phyloP scores from a whole-genome alignment of 192 early-diverging fungal species.

The Umbelopsis sp. region DNA sequence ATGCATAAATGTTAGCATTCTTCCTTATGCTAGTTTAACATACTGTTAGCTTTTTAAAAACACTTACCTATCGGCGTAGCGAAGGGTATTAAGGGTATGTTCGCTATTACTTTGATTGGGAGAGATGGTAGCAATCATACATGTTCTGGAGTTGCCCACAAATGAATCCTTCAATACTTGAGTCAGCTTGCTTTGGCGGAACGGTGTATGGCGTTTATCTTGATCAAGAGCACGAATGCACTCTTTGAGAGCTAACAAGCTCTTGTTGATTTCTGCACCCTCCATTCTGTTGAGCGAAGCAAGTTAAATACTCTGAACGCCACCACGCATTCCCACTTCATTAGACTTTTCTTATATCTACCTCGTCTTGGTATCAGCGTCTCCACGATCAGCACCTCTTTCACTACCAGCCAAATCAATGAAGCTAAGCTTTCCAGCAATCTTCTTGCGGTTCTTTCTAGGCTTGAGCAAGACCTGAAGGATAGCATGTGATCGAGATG shows the following conservation, averaged over 20 bases:
- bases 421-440: slow-evolving; percentile 89
- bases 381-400: slow-evolving; percentile 95
- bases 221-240: slow-evolving; percentile 97
- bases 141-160: slow-evolving; percentile 95
- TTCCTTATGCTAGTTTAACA: too few relatives aligned
- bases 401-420: slow-evolving; percentile 99
- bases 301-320: background rate
- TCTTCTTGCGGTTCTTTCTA: slow-evolving; percentile 59
- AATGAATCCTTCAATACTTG: slow-evolving; percentile 99
- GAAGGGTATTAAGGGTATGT: slow-evolving; percentile 95
- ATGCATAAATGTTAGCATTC: background rate
- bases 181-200: slow-evolving; percentile 96
- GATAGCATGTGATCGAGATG: slow-evolving; percentile 98
- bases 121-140: slow-evolving; percentile 98
- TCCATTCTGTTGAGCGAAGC: slow-evolving; percentile 72
- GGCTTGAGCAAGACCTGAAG: slow-evolving; percentile 90
- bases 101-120: slow-evolving; percentile 95
- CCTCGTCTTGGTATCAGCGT: slow-evolving; percentile 91
- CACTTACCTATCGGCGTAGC: slow-evolving; percentile 87
- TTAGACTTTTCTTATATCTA: slow-evolving; percentile 28
- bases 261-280: slow-evolving; percentile 99
- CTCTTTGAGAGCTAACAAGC: slow-evolving; percentile 95
- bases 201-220: slow-evolving; percentile 94
- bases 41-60: background rate
- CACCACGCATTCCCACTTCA: background rate